Base-by-base conservation (phyloP, 768 basidiomycete species). In the Hydnomerulius pinastri region DNA sequence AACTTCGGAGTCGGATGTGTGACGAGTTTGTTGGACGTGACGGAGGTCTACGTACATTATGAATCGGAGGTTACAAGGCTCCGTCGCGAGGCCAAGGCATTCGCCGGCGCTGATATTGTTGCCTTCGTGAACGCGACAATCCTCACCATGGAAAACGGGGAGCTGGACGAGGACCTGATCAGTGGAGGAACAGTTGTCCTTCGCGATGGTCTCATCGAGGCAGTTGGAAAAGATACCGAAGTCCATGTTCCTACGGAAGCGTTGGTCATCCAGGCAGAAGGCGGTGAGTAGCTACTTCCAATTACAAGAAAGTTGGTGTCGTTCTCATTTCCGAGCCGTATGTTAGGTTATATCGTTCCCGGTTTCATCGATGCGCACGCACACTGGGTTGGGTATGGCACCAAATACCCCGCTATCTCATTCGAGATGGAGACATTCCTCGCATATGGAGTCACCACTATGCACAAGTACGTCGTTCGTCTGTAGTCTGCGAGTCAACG, bases 351-450 rank as follows among this genome's bases (percentile, higher is more conserved):
- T 51, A 72, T 90, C 15, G 66, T 82, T 4, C 87, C 87, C 13
- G 87, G 87, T 2, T 88, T 87, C 62, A 81, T 90, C 43, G 87
- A 90, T 49, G 82, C 84, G 7, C 87, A 90, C 56, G 87, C 87
- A 3, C 87, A 90, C 50, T 89, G 87, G 87, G 59, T 68, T 15
- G 85, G 85, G 0, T 78, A 80, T 50, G 55, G 29, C 0, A 75
- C 71, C 25, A 70, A 71, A 27, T 79, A 80, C 56, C 87, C 87
- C 0, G 76, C 85, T 6, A 75, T 74, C 37, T 87, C 85, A 9
- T 90, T 87, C 86, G 86, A 89, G 58, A 73, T 86, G 72, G 77
- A 85, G 60, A 80, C 85, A 0, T 87, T 88, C 78, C 74, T 90
- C 25, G 83, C 86, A 0, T 88, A 86, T 57, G 87, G 87, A 18